Conservation (phyloP, 192 early-diverging fungal genomes). For the Helicostylum pulchrum region DNA sequence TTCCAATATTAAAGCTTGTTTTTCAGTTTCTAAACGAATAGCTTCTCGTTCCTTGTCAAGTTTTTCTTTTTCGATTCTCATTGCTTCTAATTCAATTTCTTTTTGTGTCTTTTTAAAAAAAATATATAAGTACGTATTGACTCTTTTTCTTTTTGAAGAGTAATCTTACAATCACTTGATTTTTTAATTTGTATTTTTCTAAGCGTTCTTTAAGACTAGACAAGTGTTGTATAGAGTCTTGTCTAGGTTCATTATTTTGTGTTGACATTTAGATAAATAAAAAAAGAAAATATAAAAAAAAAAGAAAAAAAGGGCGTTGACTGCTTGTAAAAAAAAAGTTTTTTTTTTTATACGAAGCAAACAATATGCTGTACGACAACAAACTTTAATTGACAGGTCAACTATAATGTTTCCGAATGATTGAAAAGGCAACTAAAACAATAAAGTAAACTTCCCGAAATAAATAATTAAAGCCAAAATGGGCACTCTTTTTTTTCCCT, state of each 20-base stretch:
- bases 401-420: not conserved
- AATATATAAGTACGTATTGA: not conserved
- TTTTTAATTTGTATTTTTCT: too few relatives aligned
- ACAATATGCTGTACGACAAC: not conserved
- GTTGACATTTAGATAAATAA: too few relatives aligned
- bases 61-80: not conserved
- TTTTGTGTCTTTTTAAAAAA: not conserved
- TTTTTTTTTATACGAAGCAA: not conserved
- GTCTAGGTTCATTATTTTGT: too few relatives aligned
- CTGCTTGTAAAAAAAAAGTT: too few relatives aligned
- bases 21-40: not conserved
- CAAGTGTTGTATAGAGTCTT: too few relatives aligned
- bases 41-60: too few relatives aligned
- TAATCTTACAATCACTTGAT: too few relatives aligned
- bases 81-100: not conserved
- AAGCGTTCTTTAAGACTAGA: too few relatives aligned
- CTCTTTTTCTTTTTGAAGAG: too few relatives aligned
- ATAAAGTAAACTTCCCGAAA: not conserved
- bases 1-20: not conserved
- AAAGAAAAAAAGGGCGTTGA: too few relatives aligned
- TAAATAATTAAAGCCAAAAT: too few relatives aligned
- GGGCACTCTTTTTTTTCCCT: not conserved
- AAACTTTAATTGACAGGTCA: conserved; percentile 10
- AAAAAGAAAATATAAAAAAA: too few relatives aligned
- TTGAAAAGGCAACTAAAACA: not conserved